Base-by-base conservation (phyloP, 148 eudicot genomes). In the Nepenthes mirabilis region DNA sequence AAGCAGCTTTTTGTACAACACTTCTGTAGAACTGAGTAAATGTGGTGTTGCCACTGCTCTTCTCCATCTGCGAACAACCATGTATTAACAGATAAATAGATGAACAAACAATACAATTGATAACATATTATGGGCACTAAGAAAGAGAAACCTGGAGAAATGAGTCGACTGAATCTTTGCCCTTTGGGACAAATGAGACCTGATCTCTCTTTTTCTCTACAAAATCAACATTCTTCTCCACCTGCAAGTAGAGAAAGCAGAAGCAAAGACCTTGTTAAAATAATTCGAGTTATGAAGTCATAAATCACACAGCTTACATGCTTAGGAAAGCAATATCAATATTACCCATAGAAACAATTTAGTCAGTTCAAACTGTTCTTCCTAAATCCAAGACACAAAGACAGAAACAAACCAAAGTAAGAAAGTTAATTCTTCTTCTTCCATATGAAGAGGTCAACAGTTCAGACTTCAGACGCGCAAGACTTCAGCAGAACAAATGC, bases 151-250 rank as follows among this genome's bases (percentile, higher is more conserved):
- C 99, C 99, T 86, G 97, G 63, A 86, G 81, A 78, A 94, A 94
- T 55, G 78, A 72, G 51, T 89, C 85, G 23, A 81, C 88, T 32
- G 85, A 76, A 64, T 77, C 83, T 59, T 81, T 82, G 69, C 89
- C 95, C 52, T 71, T 77, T 11, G 97, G 99, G 49, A 95, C 82
- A 74, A 84, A 94, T 53, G 95, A 68, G 8, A 82, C 90, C 33
- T 79, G 86, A 36, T 86, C 97, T 79, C 99, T 83, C 72, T 81
- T 94, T 67, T 72, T 86, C 73, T 82, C 83, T 80, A 94, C 86
- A 65, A 80, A 94, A 2, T 84, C 95, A 57, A 84, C 72, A 75
- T 94, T 94, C 78, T 79, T 80, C 80, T 89, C 97, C 55, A 84
- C 85, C 99, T 94, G 76, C 59, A 67, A 60, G 36, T 23, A 13